Percentiles rank a stretch among this genome's conserved stretches.
These are phyloP conservation scores for Graphium sp. DNA, from an alignment of 2,329 filamentous ascomycete species.

Conservation along the genomic window DNA sequence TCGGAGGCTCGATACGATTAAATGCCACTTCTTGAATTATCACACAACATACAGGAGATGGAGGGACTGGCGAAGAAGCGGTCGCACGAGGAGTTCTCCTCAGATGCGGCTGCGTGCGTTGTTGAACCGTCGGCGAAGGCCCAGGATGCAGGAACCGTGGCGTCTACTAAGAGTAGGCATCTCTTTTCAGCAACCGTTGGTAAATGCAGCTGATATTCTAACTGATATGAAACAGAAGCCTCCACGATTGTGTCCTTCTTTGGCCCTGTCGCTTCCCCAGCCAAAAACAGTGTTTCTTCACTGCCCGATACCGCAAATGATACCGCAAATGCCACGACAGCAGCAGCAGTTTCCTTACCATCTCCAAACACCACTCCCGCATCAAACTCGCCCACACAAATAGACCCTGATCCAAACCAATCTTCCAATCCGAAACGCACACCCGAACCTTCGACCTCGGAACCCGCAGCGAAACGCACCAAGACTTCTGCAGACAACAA, in stretches of 20 bases:
- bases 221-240: too few relatives aligned
- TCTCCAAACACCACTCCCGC: slow-evolving; percentile 8
- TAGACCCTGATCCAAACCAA: slow-evolving; percentile 8
- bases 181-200: too few relatives aligned
- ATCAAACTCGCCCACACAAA: slow-evolving; percentile 7
- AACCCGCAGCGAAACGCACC: slow-evolving; percentile 2
- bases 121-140: too few relatives aligned
- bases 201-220: too few relatives aligned
- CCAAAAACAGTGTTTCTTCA: slow-evolving; percentile 6
- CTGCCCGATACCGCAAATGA: slow-evolving; percentile 25
- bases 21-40: slow-evolving; percentile 31
- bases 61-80: slow-evolving; percentile 25
- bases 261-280: not conserved
- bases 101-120: slow-evolving; percentile 13
- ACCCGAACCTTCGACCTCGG: slow-evolving; percentile 7
- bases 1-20: slow-evolving; percentile 3
- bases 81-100: slow-evolving; percentile 25
- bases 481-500: slow-evolving; percentile 1
- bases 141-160: too few relatives aligned
- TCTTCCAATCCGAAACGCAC: slow-evolving; percentile 8
- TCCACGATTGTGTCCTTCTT: too few relatives aligned
- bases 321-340: slow-evolving; percentile 13
- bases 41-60: slow-evolving; percentile 28
- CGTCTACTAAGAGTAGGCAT: too few relatives aligned
- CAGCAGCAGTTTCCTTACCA: not conserved